phyloP scores from a whole-genome alignment of 345 rosid species.

The Gossypium longicalyx region DNA sequence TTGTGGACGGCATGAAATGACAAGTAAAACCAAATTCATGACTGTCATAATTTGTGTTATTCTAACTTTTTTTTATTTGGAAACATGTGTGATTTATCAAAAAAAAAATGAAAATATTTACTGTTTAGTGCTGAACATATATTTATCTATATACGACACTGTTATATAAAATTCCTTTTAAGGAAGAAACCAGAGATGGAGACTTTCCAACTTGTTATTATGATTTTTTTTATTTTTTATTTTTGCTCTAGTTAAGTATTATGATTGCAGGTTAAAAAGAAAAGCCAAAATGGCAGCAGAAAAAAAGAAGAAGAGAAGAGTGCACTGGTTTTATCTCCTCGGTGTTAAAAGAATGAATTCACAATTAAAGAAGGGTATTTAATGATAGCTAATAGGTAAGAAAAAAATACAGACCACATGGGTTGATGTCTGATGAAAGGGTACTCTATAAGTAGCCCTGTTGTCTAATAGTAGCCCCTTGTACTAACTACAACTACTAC shows the following conservation, averaged over 20 bases:
- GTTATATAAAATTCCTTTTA: too few relatives aligned
- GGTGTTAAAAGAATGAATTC: background rate
- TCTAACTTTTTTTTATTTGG: background rate
- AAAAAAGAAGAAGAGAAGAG: background rate
- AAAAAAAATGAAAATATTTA: too few relatives aligned
- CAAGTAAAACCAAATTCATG: background rate
- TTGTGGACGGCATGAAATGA: background rate
- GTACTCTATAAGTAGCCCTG: background rate
- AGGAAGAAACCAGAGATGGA: background rate
- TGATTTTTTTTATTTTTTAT: background rate
- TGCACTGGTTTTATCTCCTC: background rate
- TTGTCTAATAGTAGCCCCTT: background rate
- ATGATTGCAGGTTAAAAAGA: background rate
- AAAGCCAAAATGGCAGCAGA: background rate
- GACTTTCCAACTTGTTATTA: background rate
- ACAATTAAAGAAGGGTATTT: conserved; percentile 8
- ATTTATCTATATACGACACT: too few relatives aligned
- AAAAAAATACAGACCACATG: conserved; percentile 10
- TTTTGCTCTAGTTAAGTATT: too few relatives aligned
- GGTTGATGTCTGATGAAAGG: background rate
- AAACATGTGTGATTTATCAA: background rate
- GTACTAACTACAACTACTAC: background rate
- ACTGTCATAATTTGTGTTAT: background rate
- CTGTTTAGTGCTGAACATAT: too few relatives aligned
- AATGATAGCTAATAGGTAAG: background rate